Conservation (phyloP, 139 green algal species). For the Chlamydomonas eustigma region DNA sequence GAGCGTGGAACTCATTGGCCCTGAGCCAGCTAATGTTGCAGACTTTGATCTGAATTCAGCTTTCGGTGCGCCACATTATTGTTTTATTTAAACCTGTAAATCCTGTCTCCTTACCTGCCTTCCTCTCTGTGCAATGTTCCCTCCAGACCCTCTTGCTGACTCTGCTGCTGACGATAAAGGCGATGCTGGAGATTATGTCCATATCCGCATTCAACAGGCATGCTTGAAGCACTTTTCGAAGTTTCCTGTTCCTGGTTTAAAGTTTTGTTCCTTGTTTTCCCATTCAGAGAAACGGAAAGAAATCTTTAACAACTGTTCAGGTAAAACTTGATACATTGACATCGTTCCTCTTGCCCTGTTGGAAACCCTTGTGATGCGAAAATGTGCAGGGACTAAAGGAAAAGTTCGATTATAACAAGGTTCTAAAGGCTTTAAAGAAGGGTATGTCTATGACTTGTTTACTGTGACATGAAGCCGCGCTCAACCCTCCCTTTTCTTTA, state of each 20-base stretch:
- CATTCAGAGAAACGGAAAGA: constrained; percentile 88
- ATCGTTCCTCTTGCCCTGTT: not conserved
- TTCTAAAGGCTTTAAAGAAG: constrained; percentile 99
- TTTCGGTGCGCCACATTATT: not conserved
- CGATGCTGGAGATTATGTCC: constrained; percentile 58
- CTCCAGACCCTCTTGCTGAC: constrained; percentile 7
- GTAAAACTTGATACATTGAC: constrained; percentile 22
- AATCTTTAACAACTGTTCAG: constrained; percentile 95
- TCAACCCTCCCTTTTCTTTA: constrained; percentile 22
- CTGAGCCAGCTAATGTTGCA: constrained; percentile 3
- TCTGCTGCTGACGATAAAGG: constrained; percentile 22
- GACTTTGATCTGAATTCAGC: not conserved
- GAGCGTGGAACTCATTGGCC: not conserved
- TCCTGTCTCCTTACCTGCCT: not conserved
- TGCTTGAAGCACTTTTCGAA: not conserved
- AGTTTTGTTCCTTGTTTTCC: not conserved
- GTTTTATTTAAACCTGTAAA: not conserved
- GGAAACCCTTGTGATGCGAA: not conserved
- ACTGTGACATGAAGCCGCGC: not conserved
- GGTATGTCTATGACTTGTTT: constrained; percentile 26
- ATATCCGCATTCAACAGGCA: constrained; percentile 92
- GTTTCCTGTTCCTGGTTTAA: not conserved
- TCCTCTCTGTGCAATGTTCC: not conserved
- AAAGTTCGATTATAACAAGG: constrained; percentile 96
- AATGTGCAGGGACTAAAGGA: constrained; percentile 78